Base-by-base conservation (phyloP, 2,329 filamentous ascomycete genomes). In the Ophiostoma ips region DNA sequence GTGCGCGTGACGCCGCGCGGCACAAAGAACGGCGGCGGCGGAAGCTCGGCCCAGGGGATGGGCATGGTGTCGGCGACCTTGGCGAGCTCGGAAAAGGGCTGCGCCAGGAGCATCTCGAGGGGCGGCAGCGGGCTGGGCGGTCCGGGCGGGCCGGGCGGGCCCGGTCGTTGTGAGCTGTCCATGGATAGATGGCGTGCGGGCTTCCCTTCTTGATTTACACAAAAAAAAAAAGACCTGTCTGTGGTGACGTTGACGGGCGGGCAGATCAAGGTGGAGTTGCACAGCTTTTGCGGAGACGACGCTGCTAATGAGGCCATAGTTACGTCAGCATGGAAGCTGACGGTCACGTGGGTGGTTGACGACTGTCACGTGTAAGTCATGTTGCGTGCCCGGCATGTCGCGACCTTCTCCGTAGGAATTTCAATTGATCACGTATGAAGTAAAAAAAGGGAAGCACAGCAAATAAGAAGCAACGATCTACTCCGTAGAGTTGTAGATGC, bases 41-140 rank as follows among this genome's bases (percentile, higher is more conserved):
- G 51, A 19, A 58, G 51, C 41, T 43, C 46, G 3, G 43, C 30
- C 56, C 56, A 58, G 15, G 49, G 11, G 36, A 58, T 46, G 11
- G 52, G 52, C 41, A 56, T 36, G 21, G 53, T 45, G 13, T 49
- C 24, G n/a, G 49, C 24, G 6, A 54, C 37, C 21, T 31, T 40
- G 15, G 51, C 54, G 15, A 52, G 45, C 30, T 54, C 50, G 11
- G 35, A 31, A 15, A 43, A 15, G 8, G 38, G 34, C 9, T 16
- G 15, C 1, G 5, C 30, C 40, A 30, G n/a, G 21, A 30, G 24
- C 5, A 24, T 4, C 16, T 21, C 48, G 46, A 53, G 12, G 16
- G 48, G 19, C 18, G 12, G 37, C 37, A 24, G 37, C 37, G 37
- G 19, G 37, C 10, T 11, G 37, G 19, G 7, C 19, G 37, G 12